These are phyloP conservation scores for Echria macrotheca DNA, from an alignment of 495 filamentous ascomycete genomes.

Conservation along the genomic window DNA sequence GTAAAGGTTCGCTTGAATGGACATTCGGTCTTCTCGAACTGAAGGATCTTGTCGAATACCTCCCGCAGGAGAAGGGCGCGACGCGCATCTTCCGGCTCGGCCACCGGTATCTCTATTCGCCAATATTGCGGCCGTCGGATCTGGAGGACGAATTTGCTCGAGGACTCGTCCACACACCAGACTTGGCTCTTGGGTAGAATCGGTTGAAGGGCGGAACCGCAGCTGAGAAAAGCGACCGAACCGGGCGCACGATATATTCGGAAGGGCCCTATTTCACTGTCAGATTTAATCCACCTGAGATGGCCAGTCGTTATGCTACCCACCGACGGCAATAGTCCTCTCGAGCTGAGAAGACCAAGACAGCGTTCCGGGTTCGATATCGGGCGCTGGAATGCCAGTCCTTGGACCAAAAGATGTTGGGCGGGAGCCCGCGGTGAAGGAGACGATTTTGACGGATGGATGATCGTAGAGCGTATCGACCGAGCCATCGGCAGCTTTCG, in stretches of 20 bases:
- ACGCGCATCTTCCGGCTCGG: conserved; percentile 51
- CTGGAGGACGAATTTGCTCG: conserved; percentile 72
- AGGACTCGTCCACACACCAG: conserved; percentile 84
- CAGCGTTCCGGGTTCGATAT: conserved; percentile 51
- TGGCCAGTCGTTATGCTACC: too few species aligned
- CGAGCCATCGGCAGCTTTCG: conserved; percentile 26
- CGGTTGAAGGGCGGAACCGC: conserved; percentile 70
- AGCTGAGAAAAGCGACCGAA: conserved; percentile 79
- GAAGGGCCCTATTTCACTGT: conserved; percentile 67
- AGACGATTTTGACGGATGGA: conserved; percentile 59
- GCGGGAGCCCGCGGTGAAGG: conserved; percentile 53
- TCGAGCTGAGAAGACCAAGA: conserved; percentile 73
- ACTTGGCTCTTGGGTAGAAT: conserved; percentile 84
- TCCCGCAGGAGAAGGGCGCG: conserved; percentile 60
- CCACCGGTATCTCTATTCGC: conserved; percentile 75
- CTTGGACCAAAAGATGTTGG: conserved; percentile 28
- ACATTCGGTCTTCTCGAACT: conserved; percentile 82
- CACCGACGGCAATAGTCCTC: conserved; percentile 74
- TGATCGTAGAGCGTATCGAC: conserved; percentile 70
- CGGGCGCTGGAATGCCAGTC: conserved; percentile 30
- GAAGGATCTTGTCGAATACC: conserved; percentile 63
- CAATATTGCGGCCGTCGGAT: conserved; percentile 78
- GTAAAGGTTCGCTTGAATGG: conserved; percentile 75
- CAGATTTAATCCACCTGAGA: too few species aligned
- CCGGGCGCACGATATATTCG: conserved; percentile 76